Base-by-base conservation (phyloP, 768 basidiomycete species). In the Serpula lacrymans region DNA sequence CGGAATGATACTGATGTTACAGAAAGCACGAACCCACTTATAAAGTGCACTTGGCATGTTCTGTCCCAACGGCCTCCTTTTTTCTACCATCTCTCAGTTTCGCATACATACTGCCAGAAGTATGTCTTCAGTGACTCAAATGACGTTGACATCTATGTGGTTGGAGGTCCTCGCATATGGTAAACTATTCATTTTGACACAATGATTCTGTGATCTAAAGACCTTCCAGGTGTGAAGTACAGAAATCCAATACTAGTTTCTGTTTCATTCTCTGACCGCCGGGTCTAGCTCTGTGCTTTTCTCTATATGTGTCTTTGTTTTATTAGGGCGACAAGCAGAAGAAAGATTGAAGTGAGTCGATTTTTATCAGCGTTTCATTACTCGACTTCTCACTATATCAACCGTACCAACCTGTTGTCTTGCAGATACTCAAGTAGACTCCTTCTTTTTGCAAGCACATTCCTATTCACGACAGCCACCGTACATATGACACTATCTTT, bases 61-160 rank as follows among this genome's bases (percentile, higher is more conserved):
- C n/a, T n/a, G n/a, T n/a, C n/a, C n/a, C n/a, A n/a, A n/a, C n/a
- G n/a, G n/a, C n/a, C n/a, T n/a, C n/a, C n/a, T n/a, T n/a, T n/a
- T n/a, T n/a, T n/a, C n/a, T n/a, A n/a, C n/a, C n/a, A n/a, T n/a
- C n/a, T n/a, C n/a, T n/a, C n/a, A n/a, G n/a, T n/a, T n/a, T n/a
- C n/a, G n/a, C n/a, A n/a, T n/a, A n/a, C n/a, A n/a, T n/a, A n/a
- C n/a, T n/a, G n/a, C n/a, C n/a, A n/a, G n/a, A n/a, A n/a, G n/a
- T n/a, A n/a, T n/a, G n/a, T 38, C 50, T 2, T 41, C 41, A 14
- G 34, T 51, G 44, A 49, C 25, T 23, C 34, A 43, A 22, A 40
- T 51, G 23, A 51, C 50, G 4, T 9, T 51, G 22, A 14, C 51
- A 1, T 34, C 45, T 31, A 51, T 52, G 21, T 51, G 50, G 50